Conservation (phyloP, 129 eudicot species). For the sunflower (Helianthus annuus) region HanXRQr2.0-SUNRISE NC_035436.2:190040063-190040562, state of each 20-base stretch:
- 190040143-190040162: conserved; percentile 25
- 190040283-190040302: neutral
- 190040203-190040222: conserved; percentile 52
- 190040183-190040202: conserved; percentile 34
- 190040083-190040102: too few relatives aligned
- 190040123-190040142: neutral
- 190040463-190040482: conserved; percentile 46
- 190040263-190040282: conserved; percentile 31
- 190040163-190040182: conserved; percentile 37
- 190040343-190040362: neutral
- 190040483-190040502: conserved; percentile 42
- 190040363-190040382: too few relatives aligned
- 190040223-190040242: conserved; percentile 52
- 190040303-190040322: too few relatives aligned
- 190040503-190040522: conserved; percentile 49
- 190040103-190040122: too few relatives aligned
- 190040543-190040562: conserved; percentile 52
- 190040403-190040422: conserved; percentile 35
- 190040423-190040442: conserved; percentile 44
- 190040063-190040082: too few relatives aligned
- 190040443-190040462: conserved; percentile 36
- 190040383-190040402: conserved; percentile 44
- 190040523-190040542: conserved; percentile 54
- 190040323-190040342: too few relatives aligned
- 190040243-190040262: conserved; percentile 34